These are phyloP conservation scores for Zygosaccharomyces sapae DNA, from an alignment of 1,139 yeast species.

Conservation along the genomic window DNA sequence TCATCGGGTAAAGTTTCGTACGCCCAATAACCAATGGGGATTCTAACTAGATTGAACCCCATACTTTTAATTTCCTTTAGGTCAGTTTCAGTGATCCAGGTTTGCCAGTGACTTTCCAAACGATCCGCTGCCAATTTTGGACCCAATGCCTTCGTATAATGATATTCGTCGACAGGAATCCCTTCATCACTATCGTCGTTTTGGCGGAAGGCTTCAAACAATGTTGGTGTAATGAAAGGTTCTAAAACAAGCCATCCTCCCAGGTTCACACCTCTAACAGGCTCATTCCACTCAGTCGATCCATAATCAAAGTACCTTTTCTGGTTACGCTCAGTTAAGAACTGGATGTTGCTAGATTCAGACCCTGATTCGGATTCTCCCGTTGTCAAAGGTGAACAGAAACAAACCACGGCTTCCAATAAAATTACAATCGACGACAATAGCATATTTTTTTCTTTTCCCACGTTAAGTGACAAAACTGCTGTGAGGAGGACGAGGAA, in stretches of 20 bases:
- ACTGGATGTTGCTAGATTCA: constrained; percentile 15
- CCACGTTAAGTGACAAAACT: neutral
- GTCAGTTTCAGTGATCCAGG: constrained; percentile 76
- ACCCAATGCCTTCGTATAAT: constrained; percentile 62
- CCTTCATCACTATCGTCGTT: constrained; percentile 34
- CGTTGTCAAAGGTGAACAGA: neutral
- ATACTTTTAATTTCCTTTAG: constrained; percentile 53
- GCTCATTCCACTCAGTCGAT: constrained; percentile 18
- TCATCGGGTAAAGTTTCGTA: constrained; percentile 59
- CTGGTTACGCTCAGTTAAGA: constrained; percentile 20
- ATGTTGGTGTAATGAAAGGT: constrained; percentile 79
- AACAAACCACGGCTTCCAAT: neutral
- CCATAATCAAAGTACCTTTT: constrained; percentile 31
- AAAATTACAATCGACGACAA: neutral
- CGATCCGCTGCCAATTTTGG: constrained; percentile 49
- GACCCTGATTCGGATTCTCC: neutral
- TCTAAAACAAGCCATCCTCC: constrained; percentile 95
- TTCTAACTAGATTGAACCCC: constrained; percentile 82
- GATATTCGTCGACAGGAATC: constrained; percentile 83
- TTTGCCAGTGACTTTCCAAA: constrained; percentile 68
- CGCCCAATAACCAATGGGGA: constrained; percentile 98
- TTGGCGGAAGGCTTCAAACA: constrained; percentile 50
- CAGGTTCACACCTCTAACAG: constrained; percentile 70
- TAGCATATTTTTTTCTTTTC: neutral
- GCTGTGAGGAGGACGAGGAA: neutral